phyloP scores from a whole-genome alignment of 768 basidiomycete genomes.

The Tulasnella sp. region DNA sequence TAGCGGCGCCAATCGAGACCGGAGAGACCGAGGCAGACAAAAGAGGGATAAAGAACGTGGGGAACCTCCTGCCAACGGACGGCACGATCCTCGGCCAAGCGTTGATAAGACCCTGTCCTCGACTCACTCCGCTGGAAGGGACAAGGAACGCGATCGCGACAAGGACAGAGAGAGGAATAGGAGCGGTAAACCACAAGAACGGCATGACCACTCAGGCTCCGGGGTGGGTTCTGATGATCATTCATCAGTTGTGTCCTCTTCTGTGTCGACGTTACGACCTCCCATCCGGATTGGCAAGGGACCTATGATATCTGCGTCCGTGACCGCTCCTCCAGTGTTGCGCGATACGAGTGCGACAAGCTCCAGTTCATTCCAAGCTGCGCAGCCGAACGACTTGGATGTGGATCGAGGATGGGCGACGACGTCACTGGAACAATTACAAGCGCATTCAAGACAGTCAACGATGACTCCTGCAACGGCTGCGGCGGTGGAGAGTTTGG shows the following conservation, averaged over 20 bases:
- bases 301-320: slow-evolving; percentile 18
- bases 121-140: too few species aligned
- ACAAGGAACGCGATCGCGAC: slow-evolving; percentile 2
- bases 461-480: slow-evolving; percentile 7
- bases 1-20: slow-evolving; percentile 36
- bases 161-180: slow-evolving; percentile 16
- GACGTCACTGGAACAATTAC: neutral
- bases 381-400: neutral
- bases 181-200: too few species aligned
- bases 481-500: neutral
- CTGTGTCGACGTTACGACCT: slow-evolving; percentile 1
- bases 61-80: too few species aligned
- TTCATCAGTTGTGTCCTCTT: neutral
- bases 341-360: slow-evolving; percentile 32
- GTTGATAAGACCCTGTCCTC: too few species aligned
- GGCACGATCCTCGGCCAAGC: too few species aligned
- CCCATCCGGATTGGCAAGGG: slow-evolving; percentile 17
- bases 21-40: neutral
- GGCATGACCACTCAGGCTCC: too few species aligned
- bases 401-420: neutral
- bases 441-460: slow-evolving; percentile 1
- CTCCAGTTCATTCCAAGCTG: neutral
- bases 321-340: slow-evolving; percentile 59
- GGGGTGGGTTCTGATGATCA: too few species aligned
- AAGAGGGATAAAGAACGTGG: neutral